These are phyloP conservation scores for Leccinum huronense DNA, from an alignment of 1,284 basidiomycete genomes.

Conservation along the genomic window DNA sequence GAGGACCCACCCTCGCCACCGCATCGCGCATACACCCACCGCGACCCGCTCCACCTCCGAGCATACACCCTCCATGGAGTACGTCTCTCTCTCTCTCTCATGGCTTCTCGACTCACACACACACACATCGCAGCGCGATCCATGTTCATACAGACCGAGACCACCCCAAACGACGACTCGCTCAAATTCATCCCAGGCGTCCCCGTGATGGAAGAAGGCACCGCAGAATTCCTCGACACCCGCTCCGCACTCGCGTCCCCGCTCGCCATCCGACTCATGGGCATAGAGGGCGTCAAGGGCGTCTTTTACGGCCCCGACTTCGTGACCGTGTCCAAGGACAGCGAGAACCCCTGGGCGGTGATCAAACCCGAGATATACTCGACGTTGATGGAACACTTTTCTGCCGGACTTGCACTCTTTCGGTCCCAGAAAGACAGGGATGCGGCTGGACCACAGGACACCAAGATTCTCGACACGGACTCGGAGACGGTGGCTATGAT, in stretches of 20 bases:
- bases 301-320: constrained; percentile 99
- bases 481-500: constrained; percentile 99
- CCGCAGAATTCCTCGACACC: constrained; percentile 93
- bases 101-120: background rate
- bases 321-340: constrained; percentile 93
- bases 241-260: constrained; percentile 83
- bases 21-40: constrained; percentile 34
- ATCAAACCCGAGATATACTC: constrained; percentile 99
- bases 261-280: constrained; percentile 90
- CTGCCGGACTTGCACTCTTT: constrained; percentile 84
- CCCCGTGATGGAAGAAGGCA: constrained; percentile 82
- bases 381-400: constrained; percentile 98
- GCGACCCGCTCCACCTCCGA: constrained; percentile 9
- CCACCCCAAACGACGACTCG: constrained; percentile 96
- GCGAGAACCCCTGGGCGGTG: constrained; percentile 83
- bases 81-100: constrained; percentile 8
- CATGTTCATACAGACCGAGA: constrained; percentile 98
- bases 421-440: constrained; percentile 74
- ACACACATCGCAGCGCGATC: constrained; percentile 58
- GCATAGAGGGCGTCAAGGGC: constrained; percentile 84
- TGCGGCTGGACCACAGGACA: constrained; percentile 87
- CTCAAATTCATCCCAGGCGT: constrained; percentile 97
- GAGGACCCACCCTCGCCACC: constrained; percentile 39
- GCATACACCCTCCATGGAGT: constrained; percentile 30
- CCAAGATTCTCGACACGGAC: constrained; percentile 93